Percentiles rank a stretch among this genome's conserved stretches.
Evolutionary conservation across 805 yeast species (phyloP).

Genomic region (Starmerella powellii): DNA sequence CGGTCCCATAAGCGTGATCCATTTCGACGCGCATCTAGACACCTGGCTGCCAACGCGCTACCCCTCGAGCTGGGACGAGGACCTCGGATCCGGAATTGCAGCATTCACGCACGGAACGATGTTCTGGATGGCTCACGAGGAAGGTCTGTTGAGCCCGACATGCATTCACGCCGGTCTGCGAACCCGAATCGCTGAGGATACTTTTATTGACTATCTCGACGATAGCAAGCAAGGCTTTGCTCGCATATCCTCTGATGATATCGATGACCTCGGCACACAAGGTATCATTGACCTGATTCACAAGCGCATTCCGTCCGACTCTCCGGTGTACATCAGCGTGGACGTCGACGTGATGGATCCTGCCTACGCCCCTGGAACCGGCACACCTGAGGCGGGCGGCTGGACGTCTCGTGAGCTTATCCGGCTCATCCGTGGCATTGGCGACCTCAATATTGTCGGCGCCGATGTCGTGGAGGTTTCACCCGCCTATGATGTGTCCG

Average conservation of each 20-base stretch:
- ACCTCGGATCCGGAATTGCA: conserved; percentile 37
- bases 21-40: conserved; percentile 77
- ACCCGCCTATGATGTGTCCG: conserved; percentile 53
- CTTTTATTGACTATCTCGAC: conserved; percentile 49
- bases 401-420: conserved; percentile 55
- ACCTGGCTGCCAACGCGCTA: conserved; percentile 74
- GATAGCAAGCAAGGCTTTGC: conserved; percentile 59
- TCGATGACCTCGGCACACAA: conserved; percentile 50
- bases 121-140: conserved; percentile 69
- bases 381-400: conserved; percentile 70
- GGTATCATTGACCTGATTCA: conserved; percentile 47
- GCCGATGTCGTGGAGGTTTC: conserved; percentile 68
- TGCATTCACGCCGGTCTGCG: conserved; percentile 70
- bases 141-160: conserved; percentile 46
- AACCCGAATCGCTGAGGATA: conserved; percentile 54
- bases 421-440: conserved; percentile 45
- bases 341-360: conserved; percentile 68
- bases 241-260: conserved; percentile 60
- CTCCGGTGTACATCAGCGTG: conserved; percentile 66
- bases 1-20: conserved; percentile 62
- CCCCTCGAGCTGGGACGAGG: conserved; percentile 55
- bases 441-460: conserved; percentile 52
- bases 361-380: conserved; percentile 64
- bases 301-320: conserved; percentile 42
- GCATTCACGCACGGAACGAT: conserved; percentile 74